phyloP scores from a whole-genome alignment of 169 alveolate genomes.

The Eimeria tenella region DNA sequence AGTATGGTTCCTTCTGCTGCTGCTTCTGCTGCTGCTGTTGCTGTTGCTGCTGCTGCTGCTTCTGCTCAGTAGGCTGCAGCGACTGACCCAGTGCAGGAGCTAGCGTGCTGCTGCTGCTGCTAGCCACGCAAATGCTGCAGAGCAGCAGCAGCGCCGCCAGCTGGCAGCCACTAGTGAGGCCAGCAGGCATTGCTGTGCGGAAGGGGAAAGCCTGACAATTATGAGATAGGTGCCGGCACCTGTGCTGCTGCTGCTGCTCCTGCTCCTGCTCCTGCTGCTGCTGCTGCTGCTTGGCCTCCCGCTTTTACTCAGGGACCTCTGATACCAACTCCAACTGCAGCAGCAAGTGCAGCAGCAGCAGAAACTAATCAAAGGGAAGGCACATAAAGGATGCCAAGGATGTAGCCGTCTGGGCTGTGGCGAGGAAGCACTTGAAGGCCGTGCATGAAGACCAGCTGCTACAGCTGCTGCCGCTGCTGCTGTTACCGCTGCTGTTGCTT shows the following conservation, averaged over 20 bases:
- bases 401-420: not conserved
- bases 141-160: not conserved
- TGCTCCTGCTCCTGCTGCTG: constrained; percentile 14
- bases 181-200: not conserved
- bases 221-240: not conserved
- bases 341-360: not conserved
- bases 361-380: not conserved
- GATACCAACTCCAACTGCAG: not conserved
- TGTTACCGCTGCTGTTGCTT: constrained; percentile 3
- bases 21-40: constrained; percentile 28
- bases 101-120: constrained; percentile 41
- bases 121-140: not conserved
- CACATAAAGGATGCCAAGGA: not conserved
- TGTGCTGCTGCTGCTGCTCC: constrained; percentile 23
- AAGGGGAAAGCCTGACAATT: not conserved
- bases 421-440: not conserved
- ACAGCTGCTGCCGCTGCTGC: not conserved
- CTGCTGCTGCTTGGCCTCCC: not conserved
- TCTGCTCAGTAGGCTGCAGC: too few relatives aligned
- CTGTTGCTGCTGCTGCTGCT: not conserved
- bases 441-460: not conserved
- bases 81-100: too few relatives aligned
- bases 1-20: constrained; percentile 45
- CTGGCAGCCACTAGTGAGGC: not conserved
- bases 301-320: not conserved